Conservation (phyloP, 345 rosid species). For the Pugionium dolabratum region DNA sequence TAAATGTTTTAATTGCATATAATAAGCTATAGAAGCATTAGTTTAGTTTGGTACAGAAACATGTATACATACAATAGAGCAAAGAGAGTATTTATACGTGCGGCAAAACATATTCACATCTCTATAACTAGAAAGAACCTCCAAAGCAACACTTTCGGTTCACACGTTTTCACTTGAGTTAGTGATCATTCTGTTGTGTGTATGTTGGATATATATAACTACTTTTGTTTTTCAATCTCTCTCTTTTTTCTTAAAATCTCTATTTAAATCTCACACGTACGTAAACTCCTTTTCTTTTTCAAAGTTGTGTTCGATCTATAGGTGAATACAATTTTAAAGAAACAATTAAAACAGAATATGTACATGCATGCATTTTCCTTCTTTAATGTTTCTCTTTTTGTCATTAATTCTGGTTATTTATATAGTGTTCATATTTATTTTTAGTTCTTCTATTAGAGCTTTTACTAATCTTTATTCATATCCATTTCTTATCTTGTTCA, state of each 20-base stretch:
- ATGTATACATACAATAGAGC: no score
- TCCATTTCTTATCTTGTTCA: conserved; percentile 18
- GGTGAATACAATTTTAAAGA: not conserved
- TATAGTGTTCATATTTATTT: conserved; percentile 38
- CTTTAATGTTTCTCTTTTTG: not conserved
- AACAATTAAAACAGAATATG: conserved; percentile 27
- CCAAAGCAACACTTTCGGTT: not conserved
- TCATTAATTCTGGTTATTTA: conserved; percentile 20
- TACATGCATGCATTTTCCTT: conserved; percentile 35
- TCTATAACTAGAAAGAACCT: not conserved
- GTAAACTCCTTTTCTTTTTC: conserved; percentile 5
- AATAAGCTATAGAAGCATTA: no score
- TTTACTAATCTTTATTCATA: conserved; percentile 23
- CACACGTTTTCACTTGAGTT: conserved; percentile 17
- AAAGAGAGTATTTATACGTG: no score
- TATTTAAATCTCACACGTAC: conserved; percentile 15
- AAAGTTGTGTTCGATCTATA: no score
- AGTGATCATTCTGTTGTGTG: not conserved
- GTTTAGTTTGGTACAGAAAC: no score
- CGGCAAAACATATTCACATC: not conserved
- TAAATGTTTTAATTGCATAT: no score
- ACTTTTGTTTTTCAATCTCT: not conserved
- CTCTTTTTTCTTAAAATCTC: not conserved
- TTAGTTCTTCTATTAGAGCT: conserved; percentile 18
- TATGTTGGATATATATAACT: not conserved